phyloP scores from a whole-genome alignment of 2,329 filamentous ascomycete species.

The Verticillium albo-atrum region DNA sequence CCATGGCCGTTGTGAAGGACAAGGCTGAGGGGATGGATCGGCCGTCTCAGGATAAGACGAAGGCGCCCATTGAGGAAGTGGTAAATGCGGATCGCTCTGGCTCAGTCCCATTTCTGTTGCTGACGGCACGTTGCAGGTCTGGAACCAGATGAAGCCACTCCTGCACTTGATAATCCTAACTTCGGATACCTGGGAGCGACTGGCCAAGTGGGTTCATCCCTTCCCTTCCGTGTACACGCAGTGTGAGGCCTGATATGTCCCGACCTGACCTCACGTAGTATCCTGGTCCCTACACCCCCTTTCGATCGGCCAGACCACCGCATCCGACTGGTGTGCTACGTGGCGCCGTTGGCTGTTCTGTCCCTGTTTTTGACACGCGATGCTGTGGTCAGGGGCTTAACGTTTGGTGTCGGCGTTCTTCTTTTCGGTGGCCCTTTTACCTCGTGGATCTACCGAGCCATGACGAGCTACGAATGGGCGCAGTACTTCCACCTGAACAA shows the following conservation, averaged over 20 bases:
- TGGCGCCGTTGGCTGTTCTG: not conserved
- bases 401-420: constrained; percentile 52
- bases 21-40: constrained; percentile 6
- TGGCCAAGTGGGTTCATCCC: constrained; percentile 16
- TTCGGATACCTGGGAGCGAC: constrained; percentile 18
- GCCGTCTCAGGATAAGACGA: constrained; percentile 10
- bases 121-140: not conserved
- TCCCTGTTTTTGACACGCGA: constrained; percentile 34
- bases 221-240: too few relatives aligned
- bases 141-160: constrained; percentile 6
- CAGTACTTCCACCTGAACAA: constrained; percentile 1
- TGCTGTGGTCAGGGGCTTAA: constrained; percentile 47
- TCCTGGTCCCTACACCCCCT: constrained; percentile 11
- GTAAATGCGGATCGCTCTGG: not conserved
- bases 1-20: constrained; percentile 8
- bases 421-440: constrained; percentile 65
- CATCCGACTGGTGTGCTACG: not conserved
- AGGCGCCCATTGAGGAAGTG: constrained; percentile 4
- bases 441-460: constrained; percentile 27
- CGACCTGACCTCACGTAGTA: not conserved
- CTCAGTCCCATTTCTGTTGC: not conserved
- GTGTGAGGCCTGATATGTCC: too few relatives aligned
- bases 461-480: not conserved
- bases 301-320: constrained; percentile 9
- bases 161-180: constrained; percentile 14